These are phyloP conservation scores for Adansonia rubrostipa DNA, from an alignment of 441 rosid species.

Conservation along the genomic window DNA sequence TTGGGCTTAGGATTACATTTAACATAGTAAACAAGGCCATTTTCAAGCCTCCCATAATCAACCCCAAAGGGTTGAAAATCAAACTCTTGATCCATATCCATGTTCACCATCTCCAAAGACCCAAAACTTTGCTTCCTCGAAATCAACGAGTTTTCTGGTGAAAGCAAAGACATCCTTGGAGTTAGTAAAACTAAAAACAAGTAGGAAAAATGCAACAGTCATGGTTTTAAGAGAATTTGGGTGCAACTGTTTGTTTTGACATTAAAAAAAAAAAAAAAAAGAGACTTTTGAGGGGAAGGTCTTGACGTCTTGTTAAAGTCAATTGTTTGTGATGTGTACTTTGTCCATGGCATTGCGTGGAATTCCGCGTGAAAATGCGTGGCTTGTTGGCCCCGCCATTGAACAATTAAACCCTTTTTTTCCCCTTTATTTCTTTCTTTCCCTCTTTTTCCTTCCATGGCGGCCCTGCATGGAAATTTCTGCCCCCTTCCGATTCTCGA, in stretches of 20 bases:
- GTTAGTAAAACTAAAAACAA: not conserved
- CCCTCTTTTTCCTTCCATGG: not conserved
- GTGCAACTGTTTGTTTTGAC: not conserved
- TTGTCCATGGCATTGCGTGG: constrained; percentile 15
- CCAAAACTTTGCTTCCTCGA: constrained; percentile 78
- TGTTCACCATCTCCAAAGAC: constrained; percentile 72
- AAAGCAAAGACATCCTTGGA: constrained; percentile 68
- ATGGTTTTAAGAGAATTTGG: not conserved
- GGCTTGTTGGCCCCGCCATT: not conserved
- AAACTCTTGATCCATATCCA: constrained; percentile 59
- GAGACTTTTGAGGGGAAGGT: not conserved
- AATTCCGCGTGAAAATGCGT: constrained; percentile 22
- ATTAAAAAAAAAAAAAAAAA: not conserved
- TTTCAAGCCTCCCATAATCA: constrained; percentile 74
- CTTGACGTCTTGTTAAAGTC: too few species aligned
- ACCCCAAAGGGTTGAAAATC: constrained; percentile 72
- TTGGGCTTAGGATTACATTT: constrained; percentile 86
- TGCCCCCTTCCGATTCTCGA: constrained; percentile 10
- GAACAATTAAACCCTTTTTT: not conserved
- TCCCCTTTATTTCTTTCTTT: not conserved
- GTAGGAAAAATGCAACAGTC: constrained; percentile 11
- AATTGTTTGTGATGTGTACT: too few species aligned
- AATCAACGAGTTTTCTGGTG: constrained; percentile 61
- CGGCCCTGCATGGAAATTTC: constrained; percentile 20
- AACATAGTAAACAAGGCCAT: constrained; percentile 88